A percentile compares a stretch with the other conserved stretches of the same genome.
phyloP scores from a whole-genome alignment of 495 filamentous ascomycete species.

The Penicilliopsis zonata region DNA sequence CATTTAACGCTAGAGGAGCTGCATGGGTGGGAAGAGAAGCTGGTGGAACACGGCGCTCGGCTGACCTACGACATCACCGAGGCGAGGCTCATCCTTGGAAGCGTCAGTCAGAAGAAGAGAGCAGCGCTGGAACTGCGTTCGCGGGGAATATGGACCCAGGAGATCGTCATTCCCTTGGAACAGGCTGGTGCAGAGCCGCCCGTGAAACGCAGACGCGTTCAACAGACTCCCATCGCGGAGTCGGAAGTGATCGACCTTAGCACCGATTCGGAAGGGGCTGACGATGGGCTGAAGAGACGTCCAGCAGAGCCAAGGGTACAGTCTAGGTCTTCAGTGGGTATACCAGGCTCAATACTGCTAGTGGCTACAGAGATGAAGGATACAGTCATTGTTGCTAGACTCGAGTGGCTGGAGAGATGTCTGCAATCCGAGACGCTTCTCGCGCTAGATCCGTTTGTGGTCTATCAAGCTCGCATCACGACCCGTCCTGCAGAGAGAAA shows the following conservation, averaged over 20 bases:
- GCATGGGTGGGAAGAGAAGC: conserved; percentile 48
- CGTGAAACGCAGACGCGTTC: conserved; percentile 11
- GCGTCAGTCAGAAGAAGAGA: conserved; percentile 52
- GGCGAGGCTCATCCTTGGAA: conserved; percentile 63
- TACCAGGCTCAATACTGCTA: too few species aligned
- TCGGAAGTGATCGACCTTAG: conserved; percentile 16
- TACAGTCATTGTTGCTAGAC: conserved; percentile 57
- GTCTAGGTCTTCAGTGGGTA: neutral
- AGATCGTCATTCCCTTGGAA: conserved; percentile 12
- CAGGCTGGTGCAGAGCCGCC: conserved; percentile 5
- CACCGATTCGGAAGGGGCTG: conserved; percentile 21
- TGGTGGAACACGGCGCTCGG: conserved; percentile 38
- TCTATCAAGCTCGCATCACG: conserved; percentile 46
- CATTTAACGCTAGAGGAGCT: conserved; percentile 52
- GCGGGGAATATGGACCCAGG: conserved; percentile 48
- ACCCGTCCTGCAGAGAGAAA: conserved; percentile 9
- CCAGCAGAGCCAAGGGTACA: conserved; percentile 1
- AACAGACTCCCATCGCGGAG: neutral
- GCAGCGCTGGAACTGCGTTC: conserved; percentile 67
- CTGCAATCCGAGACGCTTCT: conserved; percentile 39
- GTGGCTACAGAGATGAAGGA: conserved; percentile 2
- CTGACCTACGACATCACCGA: conserved; percentile 65
- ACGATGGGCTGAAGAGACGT: conserved; percentile 8
- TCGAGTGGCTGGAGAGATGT: conserved; percentile 64
- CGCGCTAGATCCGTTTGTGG: conserved; percentile 45